Evolutionary conservation across 441 rosid species (phyloP).

Genomic region (Mallotus japonicus): DNA sequence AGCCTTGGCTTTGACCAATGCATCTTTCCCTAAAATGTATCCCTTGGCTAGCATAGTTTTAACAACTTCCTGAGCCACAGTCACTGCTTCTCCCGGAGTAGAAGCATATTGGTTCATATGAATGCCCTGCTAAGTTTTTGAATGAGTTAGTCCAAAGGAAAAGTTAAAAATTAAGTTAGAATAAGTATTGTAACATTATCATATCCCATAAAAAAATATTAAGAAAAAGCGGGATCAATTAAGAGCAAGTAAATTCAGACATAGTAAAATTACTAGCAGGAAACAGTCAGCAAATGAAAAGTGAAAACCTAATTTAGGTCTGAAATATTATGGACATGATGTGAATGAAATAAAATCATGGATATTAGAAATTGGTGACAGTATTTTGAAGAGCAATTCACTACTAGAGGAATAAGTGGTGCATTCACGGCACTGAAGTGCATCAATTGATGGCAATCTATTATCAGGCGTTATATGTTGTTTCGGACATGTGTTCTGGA

Average conservation of each 20-base stretch:
- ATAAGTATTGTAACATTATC: neutral
- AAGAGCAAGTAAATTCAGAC: neutral
- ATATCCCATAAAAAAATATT: neutral
- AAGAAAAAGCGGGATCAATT: neutral
- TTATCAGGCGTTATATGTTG: neutral
- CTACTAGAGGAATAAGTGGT: neutral
- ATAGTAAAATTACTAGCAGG: too few relatives aligned
- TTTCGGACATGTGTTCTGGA: neutral
- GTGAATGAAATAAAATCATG: neutral
- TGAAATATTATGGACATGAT: neutral
- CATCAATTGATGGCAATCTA: too few relatives aligned
- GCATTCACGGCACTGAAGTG: neutral
- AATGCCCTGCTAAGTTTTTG: constrained; percentile 34
- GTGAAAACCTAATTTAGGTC: neutral
- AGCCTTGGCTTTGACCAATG: constrained; percentile 60
- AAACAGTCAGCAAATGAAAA: neutral
- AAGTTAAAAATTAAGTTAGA: neutral
- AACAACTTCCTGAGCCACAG: constrained; percentile 74
- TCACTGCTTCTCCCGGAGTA: constrained; percentile 50
- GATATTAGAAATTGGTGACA: neutral
- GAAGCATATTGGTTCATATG: constrained; percentile 44
- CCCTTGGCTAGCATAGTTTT: constrained; percentile 75
- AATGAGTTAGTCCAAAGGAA: neutral
- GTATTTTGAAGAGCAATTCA: neutral
- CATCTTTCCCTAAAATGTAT: constrained; percentile 73